These are phyloP conservation scores for Claviceps humidiphila DNA, from an alignment of 2,329 filamentous ascomycete species.

Conservation along the genomic window DNA sequence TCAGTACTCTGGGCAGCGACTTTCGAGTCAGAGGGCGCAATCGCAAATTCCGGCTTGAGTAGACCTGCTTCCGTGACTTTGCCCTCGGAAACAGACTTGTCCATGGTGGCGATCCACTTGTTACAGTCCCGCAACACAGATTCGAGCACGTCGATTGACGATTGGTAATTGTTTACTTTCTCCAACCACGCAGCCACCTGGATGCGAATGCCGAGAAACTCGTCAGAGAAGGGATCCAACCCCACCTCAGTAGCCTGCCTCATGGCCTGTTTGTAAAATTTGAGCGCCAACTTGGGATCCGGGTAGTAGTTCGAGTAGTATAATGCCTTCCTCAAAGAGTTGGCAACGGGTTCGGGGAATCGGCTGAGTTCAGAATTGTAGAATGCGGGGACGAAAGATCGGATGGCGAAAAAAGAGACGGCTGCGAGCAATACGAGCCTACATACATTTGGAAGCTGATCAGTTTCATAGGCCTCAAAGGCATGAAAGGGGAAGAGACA, in stretches of 20 bases:
- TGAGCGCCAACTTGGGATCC: slow-evolving; percentile 63
- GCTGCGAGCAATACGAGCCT: slow-evolving; percentile 18
- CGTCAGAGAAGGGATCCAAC: slow-evolving; percentile 81
- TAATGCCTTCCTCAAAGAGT: slow-evolving; percentile 67
- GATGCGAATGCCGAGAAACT: slow-evolving; percentile 80
- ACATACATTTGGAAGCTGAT: neutral
- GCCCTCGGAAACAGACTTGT: slow-evolving; percentile 34
- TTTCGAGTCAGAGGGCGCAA: slow-evolving; percentile 2
- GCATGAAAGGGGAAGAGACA: neutral
- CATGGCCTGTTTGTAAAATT: slow-evolving; percentile 72
- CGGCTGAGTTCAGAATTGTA: slow-evolving; percentile 40
- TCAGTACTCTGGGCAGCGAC: neutral
- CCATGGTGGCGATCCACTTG: slow-evolving; percentile 44
- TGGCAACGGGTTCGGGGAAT: slow-evolving; percentile 58
- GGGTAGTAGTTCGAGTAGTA: slow-evolving; percentile 72
- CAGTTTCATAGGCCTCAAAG: neutral
- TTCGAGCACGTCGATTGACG: slow-evolving; percentile 66
- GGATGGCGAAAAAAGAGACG: slow-evolving; percentile 19
- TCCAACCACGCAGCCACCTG: slow-evolving; percentile 71
- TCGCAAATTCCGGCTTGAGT: slow-evolving; percentile 11
- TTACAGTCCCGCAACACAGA: slow-evolving; percentile 57
- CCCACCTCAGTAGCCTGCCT: slow-evolving; percentile 57
- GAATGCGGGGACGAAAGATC: slow-evolving; percentile 41
- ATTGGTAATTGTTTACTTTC: slow-evolving; percentile 54
- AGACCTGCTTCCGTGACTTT: slow-evolving; percentile 28